A percentile compares a stretch with the other conserved stretches of the same genome.
Conservation (phyloP, 2,329 filamentous ascomycete genomes). For the Sarocladium kiliense region DNA sequence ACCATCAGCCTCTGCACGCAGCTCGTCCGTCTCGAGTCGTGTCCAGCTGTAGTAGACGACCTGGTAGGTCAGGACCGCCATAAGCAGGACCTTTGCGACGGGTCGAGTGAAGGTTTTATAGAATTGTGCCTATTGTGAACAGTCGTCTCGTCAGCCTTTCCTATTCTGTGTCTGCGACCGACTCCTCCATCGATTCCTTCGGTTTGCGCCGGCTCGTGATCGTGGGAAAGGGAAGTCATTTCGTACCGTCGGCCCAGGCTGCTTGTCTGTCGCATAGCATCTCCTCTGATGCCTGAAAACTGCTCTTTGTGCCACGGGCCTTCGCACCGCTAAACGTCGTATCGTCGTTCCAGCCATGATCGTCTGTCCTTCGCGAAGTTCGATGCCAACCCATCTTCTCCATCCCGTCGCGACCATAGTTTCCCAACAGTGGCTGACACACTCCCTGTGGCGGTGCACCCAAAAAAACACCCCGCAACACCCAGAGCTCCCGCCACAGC, state of each 20-base stretch:
- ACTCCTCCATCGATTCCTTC: background rate
- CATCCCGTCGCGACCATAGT: background rate
- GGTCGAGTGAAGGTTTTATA: slow-evolving; percentile 72
- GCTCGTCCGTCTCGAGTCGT: slow-evolving; percentile 69
- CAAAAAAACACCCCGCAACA: background rate
- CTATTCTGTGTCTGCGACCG: background rate
- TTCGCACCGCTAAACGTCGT: slow-evolving; percentile 1
- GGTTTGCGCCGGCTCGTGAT: background rate
- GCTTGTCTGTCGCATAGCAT: slow-evolving; percentile 5
- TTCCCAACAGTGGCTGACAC: slow-evolving; percentile 1
- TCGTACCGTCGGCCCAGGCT: slow-evolving; percentile 11
- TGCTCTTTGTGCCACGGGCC: background rate
- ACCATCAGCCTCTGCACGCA: slow-evolving; percentile 55
- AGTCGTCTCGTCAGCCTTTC: background rate
- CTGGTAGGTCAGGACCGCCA: slow-evolving; percentile 76
- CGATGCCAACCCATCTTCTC: background rate
- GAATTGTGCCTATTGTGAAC: slow-evolving; percentile 50
- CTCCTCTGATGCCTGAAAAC: background rate
- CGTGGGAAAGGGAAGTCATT: background rate
- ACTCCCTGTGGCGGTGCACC: slow-evolving; percentile 1
- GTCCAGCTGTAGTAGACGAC: slow-evolving; percentile 69
- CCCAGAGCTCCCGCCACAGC: slow-evolving; percentile 7
- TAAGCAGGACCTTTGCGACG: slow-evolving; percentile 66
- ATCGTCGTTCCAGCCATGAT: background rate
- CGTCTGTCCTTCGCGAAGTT: background rate